Conservation (phyloP, 129 eudicot species). For the Ambrosia trifida region DNA sequence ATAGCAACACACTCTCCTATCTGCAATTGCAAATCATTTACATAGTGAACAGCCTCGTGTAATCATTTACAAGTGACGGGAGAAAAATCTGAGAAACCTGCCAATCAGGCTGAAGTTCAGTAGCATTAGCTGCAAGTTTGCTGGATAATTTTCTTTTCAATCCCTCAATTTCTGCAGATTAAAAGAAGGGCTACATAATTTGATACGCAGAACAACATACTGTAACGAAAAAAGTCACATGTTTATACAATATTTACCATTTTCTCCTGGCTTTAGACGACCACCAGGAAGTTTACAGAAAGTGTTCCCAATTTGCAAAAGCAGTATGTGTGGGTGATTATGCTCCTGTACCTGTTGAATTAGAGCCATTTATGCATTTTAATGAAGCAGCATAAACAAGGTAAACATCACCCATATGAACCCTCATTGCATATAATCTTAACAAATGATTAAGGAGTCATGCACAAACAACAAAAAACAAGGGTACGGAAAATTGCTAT, state of each 20-base stretch:
- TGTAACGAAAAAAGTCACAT: not conserved
- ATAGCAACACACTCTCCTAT: constrained; percentile 89
- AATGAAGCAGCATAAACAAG: not conserved
- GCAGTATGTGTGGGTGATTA: constrained; percentile 86
- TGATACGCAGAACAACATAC: not conserved
- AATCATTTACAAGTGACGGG: not conserved
- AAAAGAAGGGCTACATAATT: not conserved
- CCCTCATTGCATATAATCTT: not conserved
- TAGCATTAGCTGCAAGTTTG: constrained; percentile 65
- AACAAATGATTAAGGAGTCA: not conserved
- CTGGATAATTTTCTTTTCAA: constrained; percentile 75
- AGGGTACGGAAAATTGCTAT: not conserved
- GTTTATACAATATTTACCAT: constrained; percentile 40
- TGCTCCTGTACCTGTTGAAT: constrained; percentile 72
- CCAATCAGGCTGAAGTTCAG: constrained; percentile 66
- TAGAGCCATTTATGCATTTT: constrained; percentile 4
- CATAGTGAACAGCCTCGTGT: not conserved
- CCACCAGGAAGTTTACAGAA: constrained; percentile 93
- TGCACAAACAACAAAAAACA: not conserved
- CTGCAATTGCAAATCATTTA: constrained; percentile 40
- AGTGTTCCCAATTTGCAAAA: constrained; percentile 74
- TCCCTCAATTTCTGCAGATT: constrained; percentile 64
- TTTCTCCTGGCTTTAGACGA: constrained; percentile 86
- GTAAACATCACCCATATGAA: not conserved
- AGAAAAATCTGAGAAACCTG: constrained; percentile 37